These are phyloP conservation scores for Pichia heedii DNA, from an alignment of 805 yeast species.

Conservation along the genomic window DNA sequence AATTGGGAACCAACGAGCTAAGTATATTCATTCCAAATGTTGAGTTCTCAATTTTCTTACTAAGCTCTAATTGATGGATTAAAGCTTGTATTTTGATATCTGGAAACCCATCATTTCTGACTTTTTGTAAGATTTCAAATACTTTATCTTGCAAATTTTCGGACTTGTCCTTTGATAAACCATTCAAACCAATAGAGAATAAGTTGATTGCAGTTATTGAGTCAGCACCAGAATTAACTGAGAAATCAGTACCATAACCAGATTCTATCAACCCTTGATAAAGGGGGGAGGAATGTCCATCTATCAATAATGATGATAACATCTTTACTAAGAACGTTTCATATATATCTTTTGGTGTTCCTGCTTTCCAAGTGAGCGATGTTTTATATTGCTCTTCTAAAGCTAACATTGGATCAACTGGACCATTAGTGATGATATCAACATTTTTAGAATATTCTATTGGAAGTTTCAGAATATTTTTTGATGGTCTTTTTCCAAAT, in stretches of 20 bases:
- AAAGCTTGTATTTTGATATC: slow-evolving; percentile 68
- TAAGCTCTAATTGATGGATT: slow-evolving; percentile 77
- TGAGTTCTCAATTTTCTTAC: slow-evolving; percentile 79
- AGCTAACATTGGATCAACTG: slow-evolving; percentile 70
- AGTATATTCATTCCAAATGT: slow-evolving; percentile 80
- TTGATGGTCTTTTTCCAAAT: slow-evolving; percentile 42
- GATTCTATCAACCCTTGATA: slow-evolving; percentile 81
- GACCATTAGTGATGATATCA: slow-evolving; percentile 49
- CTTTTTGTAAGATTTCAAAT: slow-evolving; percentile 35
- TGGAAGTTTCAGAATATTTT: slow-evolving; percentile 36
- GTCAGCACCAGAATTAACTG: slow-evolving; percentile 84
- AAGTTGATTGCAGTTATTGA: slow-evolving; percentile 66
- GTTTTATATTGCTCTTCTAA: slow-evolving; percentile 62
- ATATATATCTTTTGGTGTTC: slow-evolving; percentile 59
- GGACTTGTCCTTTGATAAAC: slow-evolving; percentile 40
- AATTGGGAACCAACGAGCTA: slow-evolving; percentile 67
- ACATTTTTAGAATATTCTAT: slow-evolving; percentile 30
- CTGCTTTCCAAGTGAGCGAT: slow-evolving; percentile 84
- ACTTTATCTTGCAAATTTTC: slow-evolving; percentile 44
- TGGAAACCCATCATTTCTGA: slow-evolving; percentile 39
- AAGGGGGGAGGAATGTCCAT: slow-evolving; percentile 88
- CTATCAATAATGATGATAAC: slow-evolving; percentile 61
- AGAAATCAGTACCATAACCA: slow-evolving; percentile 76
- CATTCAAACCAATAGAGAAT: slow-evolving; percentile 81
- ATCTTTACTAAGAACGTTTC: slow-evolving; percentile 66